Conservation (phyloP, 768 basidiomycete species). For the Lanmaoa pseudosensibilis region DNA sequence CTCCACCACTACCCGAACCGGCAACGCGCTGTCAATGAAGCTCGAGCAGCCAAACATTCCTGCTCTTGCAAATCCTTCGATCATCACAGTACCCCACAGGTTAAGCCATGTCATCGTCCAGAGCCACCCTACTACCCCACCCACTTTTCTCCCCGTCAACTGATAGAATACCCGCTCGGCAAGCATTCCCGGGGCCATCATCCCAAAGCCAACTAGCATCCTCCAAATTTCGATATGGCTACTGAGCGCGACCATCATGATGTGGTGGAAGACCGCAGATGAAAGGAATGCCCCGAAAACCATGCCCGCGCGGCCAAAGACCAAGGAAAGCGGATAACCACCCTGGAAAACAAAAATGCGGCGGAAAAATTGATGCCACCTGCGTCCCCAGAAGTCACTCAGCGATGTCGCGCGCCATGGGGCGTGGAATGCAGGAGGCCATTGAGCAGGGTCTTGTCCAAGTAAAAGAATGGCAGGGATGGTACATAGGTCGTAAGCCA, state of each 20-base stretch:
- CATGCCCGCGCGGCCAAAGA: constrained; percentile 49
- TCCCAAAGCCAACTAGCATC: constrained; percentile 51
- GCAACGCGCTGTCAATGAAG: constrained; percentile 5
- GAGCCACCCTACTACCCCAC: constrained; percentile 32
- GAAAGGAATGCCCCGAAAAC: constrained; percentile 57
- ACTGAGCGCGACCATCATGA: constrained; percentile 51
- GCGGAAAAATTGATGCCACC: constrained; percentile 42
- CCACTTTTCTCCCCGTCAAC: constrained; percentile 28
- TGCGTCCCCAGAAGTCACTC: constrained; percentile 36
- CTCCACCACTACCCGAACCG: constrained; percentile 12
- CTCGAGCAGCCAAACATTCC: constrained; percentile 11
- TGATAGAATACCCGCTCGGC: constrained; percentile 38
- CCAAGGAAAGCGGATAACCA: constrained; percentile 25
- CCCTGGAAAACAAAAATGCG: constrained; percentile 33
- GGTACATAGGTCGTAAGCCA: constrained; percentile 26
- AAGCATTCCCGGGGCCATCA: constrained; percentile 52
- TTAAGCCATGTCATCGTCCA: constrained; percentile 37
- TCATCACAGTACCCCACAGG: constrained; percentile 23
- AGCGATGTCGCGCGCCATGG: constrained; percentile 40
- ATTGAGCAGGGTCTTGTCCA: constrained; percentile 28
- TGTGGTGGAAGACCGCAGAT: constrained; percentile 57
- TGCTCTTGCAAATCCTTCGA: constrained; percentile 22
- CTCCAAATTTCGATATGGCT: constrained; percentile 42
- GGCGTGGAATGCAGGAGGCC: constrained; percentile 34
- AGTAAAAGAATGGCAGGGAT: constrained; percentile 30